Conservation (phyloP, 805 yeast species). For the Monosporozyma siamensis region DNA sequence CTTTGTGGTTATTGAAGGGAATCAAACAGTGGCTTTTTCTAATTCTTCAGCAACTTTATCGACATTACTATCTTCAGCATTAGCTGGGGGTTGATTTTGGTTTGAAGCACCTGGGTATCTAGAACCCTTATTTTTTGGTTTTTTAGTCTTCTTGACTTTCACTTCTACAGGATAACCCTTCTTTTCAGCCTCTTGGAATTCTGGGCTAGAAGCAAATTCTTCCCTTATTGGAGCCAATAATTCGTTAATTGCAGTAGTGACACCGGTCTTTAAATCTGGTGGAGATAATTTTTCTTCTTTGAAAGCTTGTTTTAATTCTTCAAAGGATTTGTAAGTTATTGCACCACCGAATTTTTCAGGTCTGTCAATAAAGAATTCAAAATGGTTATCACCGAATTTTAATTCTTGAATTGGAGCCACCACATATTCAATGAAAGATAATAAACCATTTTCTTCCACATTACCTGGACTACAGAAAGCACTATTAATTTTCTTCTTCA, state of each 20-base stretch:
- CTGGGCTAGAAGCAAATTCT: constrained; percentile 50
- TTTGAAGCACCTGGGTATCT: constrained; percentile 63
- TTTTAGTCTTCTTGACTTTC: constrained; percentile 57
- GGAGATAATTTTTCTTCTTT: constrained; percentile 73
- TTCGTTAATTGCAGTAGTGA: constrained; percentile 71
- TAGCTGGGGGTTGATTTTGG: constrained; percentile 21
- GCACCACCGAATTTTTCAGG: constrained; percentile 98
- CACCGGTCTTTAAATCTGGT: constrained; percentile 89
- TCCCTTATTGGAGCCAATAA: constrained; percentile 79
- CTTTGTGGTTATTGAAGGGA: too few species aligned
- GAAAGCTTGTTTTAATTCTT: constrained; percentile 61
- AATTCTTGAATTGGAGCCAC: constrained; percentile 79
- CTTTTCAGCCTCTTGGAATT: constrained; percentile 62
- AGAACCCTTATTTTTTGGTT: constrained; percentile 81
- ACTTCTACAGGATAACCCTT: constrained; percentile 80
- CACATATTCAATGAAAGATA: constrained; percentile 78
- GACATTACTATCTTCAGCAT: constrained; percentile 26
- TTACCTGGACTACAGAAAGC: constrained; percentile 96
- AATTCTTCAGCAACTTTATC: constrained; percentile 21
- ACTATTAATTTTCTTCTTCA: constrained; percentile 80
- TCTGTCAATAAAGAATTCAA: constrained; percentile 69
- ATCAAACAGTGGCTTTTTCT: constrained; percentile 14
- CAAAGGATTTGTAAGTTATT: constrained; percentile 58
- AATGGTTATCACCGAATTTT: constrained; percentile 47
- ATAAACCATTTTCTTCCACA: constrained; percentile 81